Percentiles rank a stretch among this genome's conserved stretches.
Conservation (phyloP, 371 early-diverging fungal species). For the Amoeboaphelidium protococcarum region DNA sequence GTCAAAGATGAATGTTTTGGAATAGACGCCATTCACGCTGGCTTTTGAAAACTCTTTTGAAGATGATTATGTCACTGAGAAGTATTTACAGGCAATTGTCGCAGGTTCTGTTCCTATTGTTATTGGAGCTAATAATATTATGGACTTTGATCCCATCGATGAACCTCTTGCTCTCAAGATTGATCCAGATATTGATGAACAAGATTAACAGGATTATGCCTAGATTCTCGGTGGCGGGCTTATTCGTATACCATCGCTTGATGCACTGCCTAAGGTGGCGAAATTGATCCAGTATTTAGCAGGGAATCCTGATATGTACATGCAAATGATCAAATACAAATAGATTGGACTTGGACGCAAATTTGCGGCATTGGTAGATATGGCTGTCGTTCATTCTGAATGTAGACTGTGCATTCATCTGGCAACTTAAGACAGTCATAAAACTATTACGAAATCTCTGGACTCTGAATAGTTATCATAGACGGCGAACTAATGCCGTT, state of each 20-base stretch:
- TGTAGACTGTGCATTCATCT: background rate
- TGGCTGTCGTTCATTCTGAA: background rate
- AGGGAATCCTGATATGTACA: background rate
- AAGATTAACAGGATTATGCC: too few species aligned
- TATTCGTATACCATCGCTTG: background rate
- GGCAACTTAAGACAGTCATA: background rate
- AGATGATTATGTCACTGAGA: conserved; percentile 3
- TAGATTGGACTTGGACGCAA: background rate
- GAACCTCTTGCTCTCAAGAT: too few species aligned
- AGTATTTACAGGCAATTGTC: conserved; percentile 2
- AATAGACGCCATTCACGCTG: conserved; percentile 1
- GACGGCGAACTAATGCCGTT: too few species aligned
- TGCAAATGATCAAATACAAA: background rate
- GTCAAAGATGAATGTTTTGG: background rate
- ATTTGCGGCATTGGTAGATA: background rate
- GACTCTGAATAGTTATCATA: background rate
- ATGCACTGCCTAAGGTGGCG: background rate
- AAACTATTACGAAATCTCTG: background rate
- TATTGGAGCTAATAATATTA: background rate
- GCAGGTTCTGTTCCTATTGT: conserved; percentile 1
- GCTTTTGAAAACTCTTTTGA: conserved; percentile 2
- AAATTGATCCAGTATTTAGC: background rate
- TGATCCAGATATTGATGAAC: too few species aligned
- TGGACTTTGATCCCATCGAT: background rate
- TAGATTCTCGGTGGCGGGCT: too few species aligned